These are phyloP conservation scores for Thozetella sp. DNA, from an alignment of 495 filamentous ascomycete genomes.

Conservation along the genomic window DNA sequence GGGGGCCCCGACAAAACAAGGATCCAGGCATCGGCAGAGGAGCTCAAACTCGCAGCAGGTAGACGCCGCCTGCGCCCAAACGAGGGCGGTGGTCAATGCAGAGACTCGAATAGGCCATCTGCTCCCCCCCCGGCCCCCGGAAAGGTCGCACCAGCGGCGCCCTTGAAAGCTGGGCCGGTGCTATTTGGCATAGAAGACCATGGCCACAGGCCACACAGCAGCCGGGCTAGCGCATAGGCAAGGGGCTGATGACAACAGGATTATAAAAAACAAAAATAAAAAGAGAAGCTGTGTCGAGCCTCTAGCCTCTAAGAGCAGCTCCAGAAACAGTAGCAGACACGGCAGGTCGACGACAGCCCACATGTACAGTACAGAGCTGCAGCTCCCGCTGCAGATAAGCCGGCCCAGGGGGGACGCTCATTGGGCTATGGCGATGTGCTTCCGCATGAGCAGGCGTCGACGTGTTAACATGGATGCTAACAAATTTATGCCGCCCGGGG, in stretches of 20 bases:
- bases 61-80: neutral
- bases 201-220: no score
- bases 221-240: no score
- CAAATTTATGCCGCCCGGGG: constrained; percentile 10
- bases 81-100: neutral
- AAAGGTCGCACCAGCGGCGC: neutral
- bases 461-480: constrained; percentile 16
- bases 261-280: no score
- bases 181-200: neutral
- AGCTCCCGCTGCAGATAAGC: neutral
- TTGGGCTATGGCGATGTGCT: constrained; percentile 5
- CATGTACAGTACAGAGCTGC: no score
- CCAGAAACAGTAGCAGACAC: no score
- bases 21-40: neutral
- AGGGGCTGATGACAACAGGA: neutral
- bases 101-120: neutral
- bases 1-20: neutral
- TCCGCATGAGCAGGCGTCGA: constrained; percentile 12
- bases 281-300: no score
- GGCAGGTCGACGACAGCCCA: no score
- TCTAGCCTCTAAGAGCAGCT: no score
- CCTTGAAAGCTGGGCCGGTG: neutral
- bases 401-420: constrained; percentile 1
- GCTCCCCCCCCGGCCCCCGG: neutral
- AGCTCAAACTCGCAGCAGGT: neutral